Evolutionary conservation across 2,329 filamentous ascomycete genomes (phyloP).

Genomic region (Pestalotiopsis sp.): DNA sequence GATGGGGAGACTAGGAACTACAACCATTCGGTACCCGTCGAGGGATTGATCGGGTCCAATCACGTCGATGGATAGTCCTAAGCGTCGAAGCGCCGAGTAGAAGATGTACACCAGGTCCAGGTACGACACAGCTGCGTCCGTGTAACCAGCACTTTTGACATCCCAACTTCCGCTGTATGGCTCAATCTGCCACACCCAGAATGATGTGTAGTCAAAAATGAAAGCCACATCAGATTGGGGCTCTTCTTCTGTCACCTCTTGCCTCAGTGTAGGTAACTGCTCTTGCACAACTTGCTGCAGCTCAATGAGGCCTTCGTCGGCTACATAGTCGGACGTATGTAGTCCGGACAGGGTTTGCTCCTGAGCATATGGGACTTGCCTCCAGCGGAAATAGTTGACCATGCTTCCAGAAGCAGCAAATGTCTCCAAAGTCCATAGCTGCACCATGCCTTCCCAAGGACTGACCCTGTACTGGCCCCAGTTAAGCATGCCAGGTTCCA

Average conservation of each 20-base stretch:
- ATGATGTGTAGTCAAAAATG: slow-evolving; percentile 21
- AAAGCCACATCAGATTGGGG: slow-evolving; percentile 19
- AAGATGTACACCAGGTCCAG: slow-evolving; percentile 20
- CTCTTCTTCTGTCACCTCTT: slow-evolving; percentile 8
- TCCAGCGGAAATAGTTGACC: slow-evolving; percentile 25
- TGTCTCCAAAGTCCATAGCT: slow-evolving; percentile 23
- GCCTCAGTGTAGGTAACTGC: slow-evolving; percentile 18
- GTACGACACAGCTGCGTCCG: slow-evolving; percentile 16
- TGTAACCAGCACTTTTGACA: slow-evolving; percentile 17
- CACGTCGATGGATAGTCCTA: slow-evolving; percentile 23
- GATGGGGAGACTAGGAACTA: slow-evolving; percentile 22
- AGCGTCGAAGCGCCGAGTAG: slow-evolving; percentile 21
- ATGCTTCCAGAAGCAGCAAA: slow-evolving; percentile 20
- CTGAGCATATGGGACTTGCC: slow-evolving; percentile 23
- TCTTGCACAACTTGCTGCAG: slow-evolving; percentile 16
- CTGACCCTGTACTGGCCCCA: slow-evolving; percentile 22
- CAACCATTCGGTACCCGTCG: slow-evolving; percentile 21
- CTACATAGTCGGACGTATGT: slow-evolving; percentile 18
- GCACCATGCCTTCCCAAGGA: slow-evolving; percentile 20
- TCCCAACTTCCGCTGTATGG: slow-evolving; percentile 24
- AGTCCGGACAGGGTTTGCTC: slow-evolving; percentile 24
- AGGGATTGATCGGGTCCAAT: slow-evolving; percentile 20
- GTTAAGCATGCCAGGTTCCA: slow-evolving; percentile 25
- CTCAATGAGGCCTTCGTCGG: slow-evolving; percentile 19
- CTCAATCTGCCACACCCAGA: slow-evolving; percentile 22